phyloP scores from a whole-genome alignment of 768 basidiomycete genomes.

The Zangia roseola region DNA sequence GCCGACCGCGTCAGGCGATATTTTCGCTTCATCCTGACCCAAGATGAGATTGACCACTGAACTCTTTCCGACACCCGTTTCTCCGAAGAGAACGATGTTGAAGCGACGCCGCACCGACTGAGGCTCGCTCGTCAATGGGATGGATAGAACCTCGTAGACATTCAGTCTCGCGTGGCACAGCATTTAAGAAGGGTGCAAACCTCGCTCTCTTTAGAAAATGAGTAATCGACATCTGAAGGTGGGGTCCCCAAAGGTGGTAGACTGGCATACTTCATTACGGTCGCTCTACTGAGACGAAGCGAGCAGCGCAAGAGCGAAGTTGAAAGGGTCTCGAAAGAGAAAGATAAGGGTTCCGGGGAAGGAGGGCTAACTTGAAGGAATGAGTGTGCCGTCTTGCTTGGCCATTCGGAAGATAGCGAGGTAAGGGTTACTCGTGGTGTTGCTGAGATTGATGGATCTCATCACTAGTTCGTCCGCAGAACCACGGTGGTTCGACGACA shows the following conservation, averaged over 20 bases:
- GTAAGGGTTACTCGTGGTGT: background rate
- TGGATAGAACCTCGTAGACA: background rate
- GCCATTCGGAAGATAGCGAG: background rate
- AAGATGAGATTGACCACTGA: slow-evolving; percentile 43
- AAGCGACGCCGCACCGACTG: slow-evolving; percentile 9
- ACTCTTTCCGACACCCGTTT: slow-evolving; percentile 38
- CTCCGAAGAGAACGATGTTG: slow-evolving; percentile 31
- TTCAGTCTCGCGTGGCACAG: slow-evolving; percentile 5
- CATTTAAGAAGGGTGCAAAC: slow-evolving; percentile 4
- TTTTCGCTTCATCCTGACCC: slow-evolving; percentile 24
- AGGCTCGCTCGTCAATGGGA: slow-evolving; percentile 10
- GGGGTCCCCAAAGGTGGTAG: background rate
- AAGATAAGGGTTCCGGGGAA: background rate
- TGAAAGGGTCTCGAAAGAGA: background rate
- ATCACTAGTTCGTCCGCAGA: slow-evolving; percentile 2
- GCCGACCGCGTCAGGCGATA: slow-evolving; percentile 30
- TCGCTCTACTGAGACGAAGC: background rate
- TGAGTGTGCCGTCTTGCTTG: slow-evolving; percentile 1
- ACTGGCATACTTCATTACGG: slow-evolving; percentile 4
- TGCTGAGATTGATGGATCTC: slow-evolving; percentile 11
- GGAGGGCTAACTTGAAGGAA: background rate
- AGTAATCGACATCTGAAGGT: background rate
- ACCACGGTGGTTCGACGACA: too few relatives aligned
- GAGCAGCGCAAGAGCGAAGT: background rate
- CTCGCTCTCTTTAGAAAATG: slow-evolving; percentile 3